phyloP scores from a whole-genome alignment of 2,329 filamentous ascomycete genomes.

The Pleurostoma richardsiae region DNA sequence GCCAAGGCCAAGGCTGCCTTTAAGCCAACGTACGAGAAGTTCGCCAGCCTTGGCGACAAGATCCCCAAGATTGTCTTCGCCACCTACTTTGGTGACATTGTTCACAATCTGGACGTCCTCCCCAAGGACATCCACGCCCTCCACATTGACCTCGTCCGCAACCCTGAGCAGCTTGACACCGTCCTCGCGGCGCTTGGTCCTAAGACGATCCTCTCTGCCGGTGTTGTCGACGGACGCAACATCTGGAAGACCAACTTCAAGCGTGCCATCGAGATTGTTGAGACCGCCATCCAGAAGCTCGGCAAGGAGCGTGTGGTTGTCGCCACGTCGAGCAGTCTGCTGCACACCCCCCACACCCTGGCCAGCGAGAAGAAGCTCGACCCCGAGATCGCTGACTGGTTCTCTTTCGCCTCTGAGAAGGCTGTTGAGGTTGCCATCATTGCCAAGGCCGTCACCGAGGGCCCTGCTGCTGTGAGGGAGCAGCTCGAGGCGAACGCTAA shows the following conservation, averaged over 20 bases:
- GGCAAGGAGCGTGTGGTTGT: conserved; percentile 97
- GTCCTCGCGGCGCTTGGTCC: conserved; percentile 78
- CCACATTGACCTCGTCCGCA: conserved; percentile 94
- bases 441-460: conserved; percentile 94
- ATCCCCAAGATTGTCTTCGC: conserved; percentile 86
- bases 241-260: conserved; percentile 99
- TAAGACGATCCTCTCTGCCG: conserved; percentile 86
- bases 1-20: conserved; percentile 91
- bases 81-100: conserved; percentile 98
- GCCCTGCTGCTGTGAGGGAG: conserved; percentile 77
- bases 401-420: conserved; percentile 97
- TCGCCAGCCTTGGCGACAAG: conserved; percentile 69
- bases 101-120: conserved; percentile 95
- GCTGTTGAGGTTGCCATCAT: conserved; percentile 83
- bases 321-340: conserved; percentile 93
- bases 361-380: conserved; percentile 98
- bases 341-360: conserved; percentile 97
- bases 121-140: conserved; percentile 76
- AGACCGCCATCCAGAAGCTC: conserved; percentile 87
- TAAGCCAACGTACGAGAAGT: conserved; percentile 94
- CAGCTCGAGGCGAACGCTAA: conserved; percentile 96
- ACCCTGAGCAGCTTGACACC: conserved; percentile 92
- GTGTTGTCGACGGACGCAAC: conserved; percentile 98
- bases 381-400: conserved; percentile 91
- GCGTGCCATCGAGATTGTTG: conserved; percentile 84